Conservation (phyloP, 768 basidiomycete species). For the Lactarius sp. region DNA sequence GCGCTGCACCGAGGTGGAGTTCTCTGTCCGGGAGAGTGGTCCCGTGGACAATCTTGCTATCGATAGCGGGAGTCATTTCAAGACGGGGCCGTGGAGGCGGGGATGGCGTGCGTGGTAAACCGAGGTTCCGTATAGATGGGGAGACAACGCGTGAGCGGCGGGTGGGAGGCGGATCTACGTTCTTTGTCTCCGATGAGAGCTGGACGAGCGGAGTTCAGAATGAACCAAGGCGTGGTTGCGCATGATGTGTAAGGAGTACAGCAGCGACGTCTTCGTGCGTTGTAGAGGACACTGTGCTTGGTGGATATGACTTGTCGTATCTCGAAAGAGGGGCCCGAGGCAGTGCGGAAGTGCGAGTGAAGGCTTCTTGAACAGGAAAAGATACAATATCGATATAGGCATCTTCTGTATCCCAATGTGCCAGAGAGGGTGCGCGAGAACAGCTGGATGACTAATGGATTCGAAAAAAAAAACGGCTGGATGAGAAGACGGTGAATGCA, state of each 20-base stretch:
- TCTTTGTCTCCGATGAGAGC: not conserved
- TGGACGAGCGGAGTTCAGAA: not conserved
- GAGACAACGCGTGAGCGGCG: conserved; percentile 15
- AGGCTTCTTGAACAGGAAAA: conserved; percentile 18
- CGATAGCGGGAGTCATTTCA: conserved; percentile 12
- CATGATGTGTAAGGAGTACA: conserved; percentile 21
- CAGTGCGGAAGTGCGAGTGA: conserved; percentile 9
- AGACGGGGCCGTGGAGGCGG: conserved; percentile 15
- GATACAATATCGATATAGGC: not conserved
- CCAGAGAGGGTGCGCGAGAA: conserved; percentile 22
- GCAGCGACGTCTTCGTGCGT: conserved; percentile 24
- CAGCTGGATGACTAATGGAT: no score
- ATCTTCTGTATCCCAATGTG: conserved; percentile 20
- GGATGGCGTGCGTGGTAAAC: conserved; percentile 14
- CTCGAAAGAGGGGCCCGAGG: conserved; percentile 8
- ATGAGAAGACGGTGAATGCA: conserved; percentile 19
- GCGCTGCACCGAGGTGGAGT: conserved; percentile 5
- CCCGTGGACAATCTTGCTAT: conserved; percentile 5
- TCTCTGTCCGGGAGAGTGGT: not conserved
- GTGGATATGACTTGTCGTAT: not conserved
- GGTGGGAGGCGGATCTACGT: not conserved
- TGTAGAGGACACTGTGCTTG: conserved; percentile 2
- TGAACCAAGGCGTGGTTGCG: conserved; percentile 18
- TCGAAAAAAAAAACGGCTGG: no score
- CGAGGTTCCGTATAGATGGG: conserved; percentile 16